Base-by-base conservation (phyloP, 169 alveolate species). In the Plasmodium vivax region DNA sequence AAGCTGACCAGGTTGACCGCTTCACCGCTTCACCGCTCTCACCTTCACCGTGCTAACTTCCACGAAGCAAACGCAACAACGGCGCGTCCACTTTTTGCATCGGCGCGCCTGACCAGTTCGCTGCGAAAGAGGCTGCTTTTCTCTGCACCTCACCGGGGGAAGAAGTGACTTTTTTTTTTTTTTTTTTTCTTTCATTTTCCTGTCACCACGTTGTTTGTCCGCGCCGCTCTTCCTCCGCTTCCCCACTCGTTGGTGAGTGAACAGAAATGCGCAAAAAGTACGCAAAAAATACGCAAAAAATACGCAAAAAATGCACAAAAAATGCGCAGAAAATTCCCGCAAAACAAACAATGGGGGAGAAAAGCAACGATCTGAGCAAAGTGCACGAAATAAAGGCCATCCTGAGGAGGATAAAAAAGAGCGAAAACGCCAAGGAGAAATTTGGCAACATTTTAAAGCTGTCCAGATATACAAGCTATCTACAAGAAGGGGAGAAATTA, bases 391-490 rank as follows among this genome's bases (percentile, higher is more conserved):
- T 88, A 88, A 80, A 80, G n/a, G 83, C 3, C 56, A 75, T 92
- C 62, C 84, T 92, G 10, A 72, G 75, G 72, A 92, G 54, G 30
- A 92, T 92, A 75, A 71, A 45, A 32, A 83, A 92, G 34, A 77
- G 95, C 82, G 92, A 92, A 6, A 92, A 92, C 68, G 71, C 92
- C 43, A 82, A 92, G 72, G 77, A 81, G 41, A 92, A 92, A 82
- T 92, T 92, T 79, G 41, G 30, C 12, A 82, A 82, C 73, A 92
- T 92, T 92, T 45, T 92, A 92, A 82, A 82, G 23, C 45, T 92
- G 36, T 45, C 92, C 14, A 82, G 74, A 81, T 34, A 81, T 62
- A 82, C 62, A 23, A 92, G 77, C 34, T 74, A 72, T 45, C 41
- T 92, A 71, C 38, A 71, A 34, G 85, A 81, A 82, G 43, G 68